A percentile compares a stretch with the other conserved stretches of the same genome.
Conservation (phyloP, 208 protist species). For the Leishmania braziliensis region DNA sequence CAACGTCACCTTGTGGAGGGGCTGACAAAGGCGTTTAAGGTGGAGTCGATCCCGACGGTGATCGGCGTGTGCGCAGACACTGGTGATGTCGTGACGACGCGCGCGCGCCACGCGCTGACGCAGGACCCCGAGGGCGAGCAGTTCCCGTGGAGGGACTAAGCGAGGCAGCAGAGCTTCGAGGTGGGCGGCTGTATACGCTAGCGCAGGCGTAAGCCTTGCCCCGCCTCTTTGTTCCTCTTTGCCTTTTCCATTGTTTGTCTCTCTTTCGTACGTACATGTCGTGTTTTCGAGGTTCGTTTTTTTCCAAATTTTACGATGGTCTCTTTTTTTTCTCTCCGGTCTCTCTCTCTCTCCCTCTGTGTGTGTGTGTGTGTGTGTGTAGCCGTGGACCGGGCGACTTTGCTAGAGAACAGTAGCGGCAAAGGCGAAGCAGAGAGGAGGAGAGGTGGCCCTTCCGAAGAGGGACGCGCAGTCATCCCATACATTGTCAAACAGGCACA, state of each 20-base stretch:
- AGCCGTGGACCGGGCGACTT: too few species aligned
- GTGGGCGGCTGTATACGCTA: background rate
- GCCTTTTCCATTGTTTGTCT: background rate
- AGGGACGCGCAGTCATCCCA: too few species aligned
- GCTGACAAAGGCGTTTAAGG: slow-evolving; percentile 54
- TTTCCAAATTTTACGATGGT: too few species aligned
- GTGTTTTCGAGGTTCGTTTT: too few species aligned
- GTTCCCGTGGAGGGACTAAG: slow-evolving; percentile 59
- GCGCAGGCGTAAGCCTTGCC: background rate
- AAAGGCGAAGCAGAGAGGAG: too few species aligned
- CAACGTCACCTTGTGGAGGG: slow-evolving; percentile 35
- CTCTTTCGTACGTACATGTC: too few species aligned
- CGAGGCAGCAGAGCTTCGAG: background rate
- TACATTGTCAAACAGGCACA: too few species aligned
- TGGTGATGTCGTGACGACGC: slow-evolving; percentile 63
- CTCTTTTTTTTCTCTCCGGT: too few species aligned
- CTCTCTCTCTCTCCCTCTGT: too few species aligned
- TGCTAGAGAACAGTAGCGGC: too few species aligned
- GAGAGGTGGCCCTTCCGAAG: too few species aligned
- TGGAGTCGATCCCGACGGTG: slow-evolving; percentile 79
- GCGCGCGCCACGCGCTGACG: slow-evolving; percentile 50
- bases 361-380: too few species aligned
- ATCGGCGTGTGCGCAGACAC: slow-evolving; percentile 77
- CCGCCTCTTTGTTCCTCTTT: background rate
- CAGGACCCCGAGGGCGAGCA: slow-evolving; percentile 64